These are phyloP conservation scores for Magnolia kwangsiensis DNA, from an alignment of 164 flowering plant species.

Conservation along the genomic window DNA sequence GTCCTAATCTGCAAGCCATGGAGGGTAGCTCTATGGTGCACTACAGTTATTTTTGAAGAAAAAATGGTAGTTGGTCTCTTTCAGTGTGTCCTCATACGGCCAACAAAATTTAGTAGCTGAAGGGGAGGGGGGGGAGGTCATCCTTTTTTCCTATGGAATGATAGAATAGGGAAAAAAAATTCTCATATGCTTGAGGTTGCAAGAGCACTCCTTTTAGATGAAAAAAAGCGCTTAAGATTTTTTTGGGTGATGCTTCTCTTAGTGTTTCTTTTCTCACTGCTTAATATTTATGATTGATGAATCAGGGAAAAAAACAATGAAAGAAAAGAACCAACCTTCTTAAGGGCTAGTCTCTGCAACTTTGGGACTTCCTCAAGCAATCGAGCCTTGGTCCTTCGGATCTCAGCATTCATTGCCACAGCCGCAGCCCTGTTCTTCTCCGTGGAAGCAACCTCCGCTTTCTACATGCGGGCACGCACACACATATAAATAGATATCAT, in stretches of 20 bases:
- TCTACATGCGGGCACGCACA: conserved; percentile 28
- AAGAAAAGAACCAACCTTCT: conserved; percentile 45
- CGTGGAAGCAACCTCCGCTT: conserved; percentile 61
- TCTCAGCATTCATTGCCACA: conserved; percentile 91
- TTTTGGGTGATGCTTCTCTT: neutral
- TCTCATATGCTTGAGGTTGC: neutral
- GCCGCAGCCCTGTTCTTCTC: conserved; percentile 80
- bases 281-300: neutral
- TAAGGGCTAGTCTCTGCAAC: conserved; percentile 75
- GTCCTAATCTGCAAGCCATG: too few species aligned
- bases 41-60: too few species aligned
- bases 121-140: neutral
- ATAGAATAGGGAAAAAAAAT: neutral
- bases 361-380: conserved; percentile 88
- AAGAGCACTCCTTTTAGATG: neutral
- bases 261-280: neutral
- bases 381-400: conserved; percentile 81
- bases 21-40: too few species aligned
- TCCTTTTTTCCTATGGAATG: neutral
- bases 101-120: too few species aligned
- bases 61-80: too few species aligned
- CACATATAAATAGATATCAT: neutral
- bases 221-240: neutral
- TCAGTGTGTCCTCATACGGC: too few species aligned
- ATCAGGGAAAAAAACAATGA: neutral